A percentile compares a stretch with the other conserved stretches of the same genome.
Conservation (phyloP, 2,329 filamentous ascomycete genomes). For the Fusarium drepaniforme region DNA sequence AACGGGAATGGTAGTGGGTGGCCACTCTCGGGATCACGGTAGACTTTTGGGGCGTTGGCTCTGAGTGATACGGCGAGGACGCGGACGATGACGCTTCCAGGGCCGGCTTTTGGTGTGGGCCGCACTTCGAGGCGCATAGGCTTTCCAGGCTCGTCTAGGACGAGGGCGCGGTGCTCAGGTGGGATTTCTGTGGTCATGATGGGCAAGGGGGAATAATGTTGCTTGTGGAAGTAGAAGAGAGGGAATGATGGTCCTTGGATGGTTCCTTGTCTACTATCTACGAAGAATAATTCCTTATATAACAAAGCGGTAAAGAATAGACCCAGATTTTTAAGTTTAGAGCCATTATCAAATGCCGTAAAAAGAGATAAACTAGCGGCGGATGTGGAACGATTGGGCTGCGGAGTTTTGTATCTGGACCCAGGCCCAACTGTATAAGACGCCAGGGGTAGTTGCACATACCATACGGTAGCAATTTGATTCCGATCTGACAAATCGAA, state of each 20-base stretch:
- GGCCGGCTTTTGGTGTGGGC: neutral
- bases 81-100: neutral
- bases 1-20: neutral
- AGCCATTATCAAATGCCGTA: fast-evolving
- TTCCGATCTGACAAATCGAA: neutral
- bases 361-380: neutral
- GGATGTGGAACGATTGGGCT: neutral
- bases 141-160: neutral
- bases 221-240: neutral
- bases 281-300: neutral
- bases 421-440: neutral
- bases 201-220: neutral
- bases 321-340: neutral
- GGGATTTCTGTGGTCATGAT: neutral
- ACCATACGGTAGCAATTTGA: neutral
- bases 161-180: neutral
- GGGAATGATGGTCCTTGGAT: neutral
- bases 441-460: neutral
- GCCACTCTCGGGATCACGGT: neutral
- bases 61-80: neutral
- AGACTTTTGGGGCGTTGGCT: neutral
- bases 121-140: neutral
- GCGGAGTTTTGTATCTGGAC: neutral
- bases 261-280: neutral
- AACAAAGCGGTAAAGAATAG: neutral